Conservation (phyloP, 2,329 filamentous ascomycete genomes). For the Diaporthe sp. region DNA sequence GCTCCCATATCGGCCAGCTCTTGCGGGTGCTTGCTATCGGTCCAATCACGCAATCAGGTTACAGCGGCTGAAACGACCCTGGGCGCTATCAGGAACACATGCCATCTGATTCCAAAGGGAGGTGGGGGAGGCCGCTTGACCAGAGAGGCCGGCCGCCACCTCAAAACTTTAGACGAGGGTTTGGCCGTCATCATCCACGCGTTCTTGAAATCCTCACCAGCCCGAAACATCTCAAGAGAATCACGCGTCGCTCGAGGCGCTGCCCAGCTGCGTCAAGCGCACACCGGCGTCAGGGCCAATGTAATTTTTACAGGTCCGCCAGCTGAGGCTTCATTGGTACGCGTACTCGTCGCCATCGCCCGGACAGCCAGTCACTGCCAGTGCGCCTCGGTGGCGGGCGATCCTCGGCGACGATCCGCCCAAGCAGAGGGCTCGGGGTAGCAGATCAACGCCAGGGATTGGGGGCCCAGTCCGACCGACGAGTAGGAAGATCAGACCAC, state of each 20-base stretch:
- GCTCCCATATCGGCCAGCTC: constrained; percentile 14
- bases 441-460: constrained; percentile 20
- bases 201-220: background rate
- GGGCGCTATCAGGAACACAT: background rate
- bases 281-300: background rate
- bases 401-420: constrained; percentile 13
- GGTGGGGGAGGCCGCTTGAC: background rate
- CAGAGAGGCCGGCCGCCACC: background rate
- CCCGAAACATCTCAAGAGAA: constrained; percentile 9
- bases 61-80: constrained; percentile 4
- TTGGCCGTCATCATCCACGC: constrained; percentile 2
- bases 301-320: background rate
- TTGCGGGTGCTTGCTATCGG: constrained; percentile 11
- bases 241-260: background rate
- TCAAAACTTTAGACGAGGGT: background rate
- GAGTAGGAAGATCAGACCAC: constrained; percentile 14
- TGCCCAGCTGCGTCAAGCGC: background rate
- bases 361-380: background rate
- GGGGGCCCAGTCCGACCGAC: background rate
- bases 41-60: constrained; percentile 10
- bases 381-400: constrained; percentile 8
- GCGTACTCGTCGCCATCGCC: background rate
- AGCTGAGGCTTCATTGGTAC: background rate
- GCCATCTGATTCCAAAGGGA: constrained; percentile 3
- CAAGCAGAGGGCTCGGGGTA: background rate